Percentiles rank a stretch among this genome's conserved stretches.
Conservation (phyloP, 1,139 yeast species). For the Kurtzmaniella quercitrusa region DNA sequence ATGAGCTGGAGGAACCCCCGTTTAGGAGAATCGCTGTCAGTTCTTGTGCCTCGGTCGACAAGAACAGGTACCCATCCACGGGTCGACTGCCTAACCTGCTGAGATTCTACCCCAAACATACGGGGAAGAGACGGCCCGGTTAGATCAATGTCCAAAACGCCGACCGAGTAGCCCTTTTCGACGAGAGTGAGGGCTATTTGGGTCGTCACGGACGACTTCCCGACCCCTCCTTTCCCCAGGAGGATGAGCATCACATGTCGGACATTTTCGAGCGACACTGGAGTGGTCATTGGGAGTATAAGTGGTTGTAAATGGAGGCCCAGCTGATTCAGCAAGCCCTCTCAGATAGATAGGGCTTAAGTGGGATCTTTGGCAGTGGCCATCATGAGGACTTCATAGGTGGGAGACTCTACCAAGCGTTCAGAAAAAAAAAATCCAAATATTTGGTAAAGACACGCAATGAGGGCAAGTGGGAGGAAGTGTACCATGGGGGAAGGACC, state of each 20-base stretch:
- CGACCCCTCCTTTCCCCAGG: constrained; percentile 63
- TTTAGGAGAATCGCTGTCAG: constrained; percentile 19
- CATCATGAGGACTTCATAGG: too few species aligned
- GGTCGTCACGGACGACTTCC: constrained; percentile 92
- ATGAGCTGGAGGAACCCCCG: constrained; percentile 54
- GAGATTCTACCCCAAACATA: constrained; percentile 86
- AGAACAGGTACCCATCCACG: constrained; percentile 91
- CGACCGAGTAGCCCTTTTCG: constrained; percentile 70
- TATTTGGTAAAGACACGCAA: too few species aligned
- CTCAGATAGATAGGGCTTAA: too few species aligned
- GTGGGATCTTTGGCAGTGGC: too few species aligned
- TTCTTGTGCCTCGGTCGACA: constrained; percentile 20
- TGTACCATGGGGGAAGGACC: too few species aligned
- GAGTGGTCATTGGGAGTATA: constrained; percentile 14
- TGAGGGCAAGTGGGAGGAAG: too few species aligned
- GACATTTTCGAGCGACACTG: constrained; percentile 55
- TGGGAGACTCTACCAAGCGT: too few species aligned
- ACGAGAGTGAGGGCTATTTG: constrained; percentile 82
- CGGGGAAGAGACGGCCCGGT: constrained; percentile 97
- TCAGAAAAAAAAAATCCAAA: too few species aligned
- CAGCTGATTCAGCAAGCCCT: not conserved
- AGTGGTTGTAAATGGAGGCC: not conserved
- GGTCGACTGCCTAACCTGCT: constrained; percentile 75
- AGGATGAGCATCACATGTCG: constrained; percentile 57
- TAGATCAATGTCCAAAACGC: constrained; percentile 89